Conservation (phyloP, 208 protist species). For the Leishmania aethiopica region DNA sequence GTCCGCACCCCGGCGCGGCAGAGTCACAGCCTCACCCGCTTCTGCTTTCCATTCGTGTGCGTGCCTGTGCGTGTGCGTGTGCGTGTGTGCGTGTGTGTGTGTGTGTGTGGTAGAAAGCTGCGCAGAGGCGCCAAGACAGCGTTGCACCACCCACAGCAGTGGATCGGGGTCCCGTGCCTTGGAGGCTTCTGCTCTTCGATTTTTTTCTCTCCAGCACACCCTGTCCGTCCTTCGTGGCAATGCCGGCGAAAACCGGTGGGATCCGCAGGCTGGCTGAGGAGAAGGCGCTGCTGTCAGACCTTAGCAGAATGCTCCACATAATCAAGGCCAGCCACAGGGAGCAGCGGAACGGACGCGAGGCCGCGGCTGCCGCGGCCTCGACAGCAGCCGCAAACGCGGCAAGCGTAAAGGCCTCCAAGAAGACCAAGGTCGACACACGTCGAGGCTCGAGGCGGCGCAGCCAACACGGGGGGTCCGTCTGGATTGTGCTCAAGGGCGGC, state of each 20-base stretch:
- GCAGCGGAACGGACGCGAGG: slow-evolving; percentile 21
- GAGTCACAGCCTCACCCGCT: no score
- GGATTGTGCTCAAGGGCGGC: slow-evolving; percentile 84
- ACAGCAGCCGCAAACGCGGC: neutral
- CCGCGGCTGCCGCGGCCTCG: neutral
- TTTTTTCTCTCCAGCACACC: neutral
- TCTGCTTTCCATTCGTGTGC: no score
- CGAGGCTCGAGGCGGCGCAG: slow-evolving; percentile 32
- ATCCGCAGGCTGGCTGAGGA: slow-evolving; percentile 42
- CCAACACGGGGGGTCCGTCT: slow-evolving; percentile 60
- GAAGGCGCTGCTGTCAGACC: slow-evolving; percentile 57
- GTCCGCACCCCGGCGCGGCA: no score
- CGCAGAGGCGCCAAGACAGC: no score
- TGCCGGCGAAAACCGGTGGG: slow-evolving; percentile 16
- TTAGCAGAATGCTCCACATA: slow-evolving; percentile 69
- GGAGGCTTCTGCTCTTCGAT: neutral
- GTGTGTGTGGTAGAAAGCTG: no score
- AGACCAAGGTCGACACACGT: slow-evolving; percentile 7
- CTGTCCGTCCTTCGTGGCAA: neutral
- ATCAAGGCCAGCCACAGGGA: slow-evolving; percentile 64
- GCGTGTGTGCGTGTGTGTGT: no score
- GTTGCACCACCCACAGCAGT: no score
- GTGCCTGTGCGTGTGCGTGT: no score
- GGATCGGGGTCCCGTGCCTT: no score
- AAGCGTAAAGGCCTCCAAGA: slow-evolving; percentile 10